Evolutionary conservation across 2,329 filamentous ascomycete species (phyloP).

Genomic region (Pseudogymnoascus sp.): DNA sequence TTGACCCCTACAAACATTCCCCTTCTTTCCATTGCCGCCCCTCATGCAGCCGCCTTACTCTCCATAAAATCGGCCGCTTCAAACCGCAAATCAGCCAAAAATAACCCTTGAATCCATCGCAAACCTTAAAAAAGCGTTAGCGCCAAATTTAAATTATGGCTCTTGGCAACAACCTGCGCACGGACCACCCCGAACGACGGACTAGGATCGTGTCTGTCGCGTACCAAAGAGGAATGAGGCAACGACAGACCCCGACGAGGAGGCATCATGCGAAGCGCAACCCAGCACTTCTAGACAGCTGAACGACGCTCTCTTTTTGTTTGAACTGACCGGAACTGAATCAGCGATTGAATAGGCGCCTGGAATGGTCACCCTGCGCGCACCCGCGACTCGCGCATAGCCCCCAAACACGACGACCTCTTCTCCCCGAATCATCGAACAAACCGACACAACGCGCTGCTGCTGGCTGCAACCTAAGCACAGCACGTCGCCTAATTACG

Average conservation of each 20-base stretch:
- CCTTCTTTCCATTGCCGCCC: not conserved
- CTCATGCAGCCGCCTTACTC: not conserved
- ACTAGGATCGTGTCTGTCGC: not conserved
- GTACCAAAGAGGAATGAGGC: not conserved
- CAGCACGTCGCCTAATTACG: not conserved
- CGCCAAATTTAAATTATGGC: not conserved
- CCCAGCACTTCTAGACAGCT: not conserved
- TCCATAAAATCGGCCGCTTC: not conserved
- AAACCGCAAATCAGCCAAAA: not conserved
- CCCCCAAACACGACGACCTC: not conserved
- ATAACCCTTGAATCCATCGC: not conserved
- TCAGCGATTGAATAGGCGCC: not conserved
- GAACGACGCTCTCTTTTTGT: not conserved
- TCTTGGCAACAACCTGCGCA: not conserved
- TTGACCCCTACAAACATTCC: not conserved
- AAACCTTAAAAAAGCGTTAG: constrained; percentile 6
- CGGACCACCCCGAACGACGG: not conserved
- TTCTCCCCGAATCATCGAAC: not conserved
- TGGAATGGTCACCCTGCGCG: not conserved
- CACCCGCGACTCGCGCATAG: not conserved
- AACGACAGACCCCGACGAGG: not conserved
- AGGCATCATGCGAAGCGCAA: not conserved
- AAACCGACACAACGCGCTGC: not conserved
- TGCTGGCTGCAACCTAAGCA: not conserved
- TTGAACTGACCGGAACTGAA: too few species aligned